Base-by-base conservation (phyloP, 2,329 filamentous ascomycete genomes). In the Chaetoscypha palmicola region DNA sequence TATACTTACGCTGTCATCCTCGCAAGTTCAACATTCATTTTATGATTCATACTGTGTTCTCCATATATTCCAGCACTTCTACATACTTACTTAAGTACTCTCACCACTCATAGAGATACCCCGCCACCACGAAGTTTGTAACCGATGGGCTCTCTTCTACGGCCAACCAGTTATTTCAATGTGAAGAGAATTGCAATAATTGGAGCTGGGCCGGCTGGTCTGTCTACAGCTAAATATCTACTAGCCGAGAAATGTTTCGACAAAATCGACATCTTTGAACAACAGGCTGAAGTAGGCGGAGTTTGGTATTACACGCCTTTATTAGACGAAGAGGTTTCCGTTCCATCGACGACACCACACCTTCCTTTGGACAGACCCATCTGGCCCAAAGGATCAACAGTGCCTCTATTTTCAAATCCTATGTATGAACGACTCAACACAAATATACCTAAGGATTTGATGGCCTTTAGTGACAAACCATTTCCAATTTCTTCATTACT, bases 371-470 rank as follows among this genome's bases (percentile, higher is more conserved):
- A 90, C 50, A 70, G 74, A 44, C 83, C 86, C 4, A 64, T 80
- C 45, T 77, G 71, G 68, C 59, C 62, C 14, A 57, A 59, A 36
- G 50, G 54, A 12, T 41, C 50, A 52, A 50, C 14, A 42, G 52
- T 52, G 23, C 46, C 83, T 4, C 63, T 79, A 2, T 94, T 91
- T 58, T 71, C 86, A n/a, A 87, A 85, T 14, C 85, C 90, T 2
- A 77, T 95, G 65, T 96, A 96, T 63, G 79, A 88, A 37, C 68
- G 74, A 19, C 69, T 96, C 12, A 83, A 95, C 58, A 89, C 90
- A 17, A 97, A 97, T 62, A 89, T 96, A 37, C 86, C 89, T 0
- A 78, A 83, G 47, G 70, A 72, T 0, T 62, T 96, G 41, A 97
- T 97, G 91, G 69, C 73, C 3, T 96, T 81, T 62, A 82, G 81